Evolutionary conservation across 2,329 filamentous ascomycete genomes (phyloP).

Genomic region (Penicillium sp.): DNA sequence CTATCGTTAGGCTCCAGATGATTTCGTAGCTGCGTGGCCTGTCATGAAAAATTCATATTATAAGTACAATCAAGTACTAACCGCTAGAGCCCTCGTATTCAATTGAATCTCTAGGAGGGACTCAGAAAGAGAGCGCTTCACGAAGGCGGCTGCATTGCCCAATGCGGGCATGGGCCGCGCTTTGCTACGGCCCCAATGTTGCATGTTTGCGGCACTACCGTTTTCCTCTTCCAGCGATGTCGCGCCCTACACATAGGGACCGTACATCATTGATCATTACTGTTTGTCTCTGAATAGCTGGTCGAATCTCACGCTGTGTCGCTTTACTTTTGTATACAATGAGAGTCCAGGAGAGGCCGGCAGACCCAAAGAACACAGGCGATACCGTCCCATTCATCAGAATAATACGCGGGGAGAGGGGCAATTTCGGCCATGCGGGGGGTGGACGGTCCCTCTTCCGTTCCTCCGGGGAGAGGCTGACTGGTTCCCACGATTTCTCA

Average conservation of each 20-base stretch:
- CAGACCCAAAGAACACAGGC: background rate
- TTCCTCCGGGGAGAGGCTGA: constrained; percentile 40
- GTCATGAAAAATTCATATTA: background rate
- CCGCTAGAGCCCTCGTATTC: background rate
- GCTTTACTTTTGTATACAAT: background rate
- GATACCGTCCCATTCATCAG: background rate
- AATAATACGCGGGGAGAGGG: background rate
- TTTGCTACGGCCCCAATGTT: background rate
- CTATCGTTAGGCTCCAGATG: background rate
- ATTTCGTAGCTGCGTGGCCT: no score
- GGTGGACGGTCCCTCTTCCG: constrained; percentile 32
- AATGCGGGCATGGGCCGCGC: constrained; percentile 7
- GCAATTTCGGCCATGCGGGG: constrained; percentile 39
- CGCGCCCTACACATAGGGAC: background rate
- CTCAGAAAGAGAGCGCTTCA: background rate
- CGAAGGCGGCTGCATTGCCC: background rate
- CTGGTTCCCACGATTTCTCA: background rate
- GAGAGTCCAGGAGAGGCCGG: background rate
- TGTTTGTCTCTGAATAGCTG: background rate
- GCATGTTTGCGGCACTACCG: background rate
- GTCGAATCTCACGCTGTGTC: background rate
- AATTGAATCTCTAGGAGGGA: background rate
- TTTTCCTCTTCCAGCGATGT: background rate
- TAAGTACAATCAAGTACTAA: background rate
- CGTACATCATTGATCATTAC: background rate